Percentiles rank a stretch among this genome's conserved stretches.
Conservation (phyloP, 1,284 basidiomycete genomes). For the Golubevia sp. region DNA sequence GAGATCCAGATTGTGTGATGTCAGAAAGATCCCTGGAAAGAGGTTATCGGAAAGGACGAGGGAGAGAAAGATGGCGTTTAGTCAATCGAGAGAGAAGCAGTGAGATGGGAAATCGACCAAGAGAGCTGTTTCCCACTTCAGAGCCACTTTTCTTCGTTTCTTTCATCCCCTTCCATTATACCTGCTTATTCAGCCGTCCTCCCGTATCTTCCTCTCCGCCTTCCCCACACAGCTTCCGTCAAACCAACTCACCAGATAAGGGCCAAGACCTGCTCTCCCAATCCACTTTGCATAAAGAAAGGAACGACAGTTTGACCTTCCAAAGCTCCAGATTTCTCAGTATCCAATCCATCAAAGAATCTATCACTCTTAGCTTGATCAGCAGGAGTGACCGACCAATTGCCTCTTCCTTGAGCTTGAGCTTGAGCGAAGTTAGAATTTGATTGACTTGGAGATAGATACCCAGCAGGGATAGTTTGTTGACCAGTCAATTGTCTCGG, state of each 20-base stretch:
- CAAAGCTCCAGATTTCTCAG: constrained; percentile 38
- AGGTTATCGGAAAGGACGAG: too few relatives aligned
- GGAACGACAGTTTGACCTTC: constrained; percentile 56
- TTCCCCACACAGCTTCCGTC: background rate
- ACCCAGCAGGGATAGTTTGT: too few relatives aligned
- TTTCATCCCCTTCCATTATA: too few relatives aligned
- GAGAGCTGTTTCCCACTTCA: too few relatives aligned
- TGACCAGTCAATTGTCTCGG: too few relatives aligned
- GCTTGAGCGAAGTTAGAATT: background rate
- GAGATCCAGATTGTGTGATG: constrained; percentile 49
- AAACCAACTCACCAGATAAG: constrained; percentile 38
- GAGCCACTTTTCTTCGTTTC: too few relatives aligned
- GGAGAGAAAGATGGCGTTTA: too few relatives aligned
- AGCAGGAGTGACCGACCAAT: constrained; percentile 42
- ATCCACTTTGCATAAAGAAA: constrained; percentile 60
- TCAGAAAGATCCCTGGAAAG: constrained; percentile 46
- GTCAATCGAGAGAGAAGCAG: too few relatives aligned
- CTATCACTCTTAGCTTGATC: constrained; percentile 50
- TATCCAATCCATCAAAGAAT: constrained; percentile 57
- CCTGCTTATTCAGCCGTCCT: too few relatives aligned
- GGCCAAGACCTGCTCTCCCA: constrained; percentile 51
- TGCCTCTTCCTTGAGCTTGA: background rate
- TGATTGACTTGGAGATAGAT: background rate
- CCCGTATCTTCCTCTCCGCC: background rate
- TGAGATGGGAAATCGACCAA: too few relatives aligned